Percentiles rank a stretch among this genome's conserved stretches.
Conservation (phyloP, 2,329 filamentous ascomycete species). For the Penicillium sp. region DNA sequence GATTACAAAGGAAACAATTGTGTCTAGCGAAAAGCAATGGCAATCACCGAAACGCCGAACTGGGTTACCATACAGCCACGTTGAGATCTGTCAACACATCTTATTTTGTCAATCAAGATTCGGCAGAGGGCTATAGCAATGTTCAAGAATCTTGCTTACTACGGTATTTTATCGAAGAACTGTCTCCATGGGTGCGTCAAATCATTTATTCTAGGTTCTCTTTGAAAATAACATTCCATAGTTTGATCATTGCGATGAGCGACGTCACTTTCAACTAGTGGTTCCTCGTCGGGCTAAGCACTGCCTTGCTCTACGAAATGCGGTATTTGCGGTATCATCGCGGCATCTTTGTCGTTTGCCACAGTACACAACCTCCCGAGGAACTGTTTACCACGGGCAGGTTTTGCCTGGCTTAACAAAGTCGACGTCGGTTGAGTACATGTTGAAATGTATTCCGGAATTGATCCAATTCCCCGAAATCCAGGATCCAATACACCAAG, state of each 20-base stretch:
- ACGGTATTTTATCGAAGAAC: constrained; percentile 28
- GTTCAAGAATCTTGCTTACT: constrained; percentile 24
- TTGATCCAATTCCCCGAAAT: constrained; percentile 6
- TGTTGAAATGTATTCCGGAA: constrained; percentile 25
- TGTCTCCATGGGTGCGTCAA: constrained; percentile 26
- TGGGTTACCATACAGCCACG: not conserved
- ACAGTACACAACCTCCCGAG: constrained; percentile 20
- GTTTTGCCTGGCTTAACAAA: constrained; percentile 14
- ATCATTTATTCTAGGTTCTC: not conserved
- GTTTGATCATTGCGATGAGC: constrained; percentile 11
- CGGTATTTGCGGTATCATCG: constrained; percentile 26
- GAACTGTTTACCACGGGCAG: constrained; percentile 18
- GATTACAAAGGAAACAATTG: not conserved
- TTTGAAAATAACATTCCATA: too few relatives aligned
- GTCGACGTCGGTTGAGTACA: constrained; percentile 24
- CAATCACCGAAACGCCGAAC: not conserved
- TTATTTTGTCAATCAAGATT: not conserved
- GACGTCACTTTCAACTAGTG: constrained; percentile 21
- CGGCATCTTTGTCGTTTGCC: constrained; percentile 23
- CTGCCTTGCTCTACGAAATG: constrained; percentile 24
- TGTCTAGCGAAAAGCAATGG: too few relatives aligned
- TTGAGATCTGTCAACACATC: not conserved
- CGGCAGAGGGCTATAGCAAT: not conserved
- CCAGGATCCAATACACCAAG: constrained; percentile 14
- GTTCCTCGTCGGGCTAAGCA: constrained; percentile 20